Conservation (phyloP, 2,329 filamentous ascomycete genomes). For the Cercospora sojina region DNA sequence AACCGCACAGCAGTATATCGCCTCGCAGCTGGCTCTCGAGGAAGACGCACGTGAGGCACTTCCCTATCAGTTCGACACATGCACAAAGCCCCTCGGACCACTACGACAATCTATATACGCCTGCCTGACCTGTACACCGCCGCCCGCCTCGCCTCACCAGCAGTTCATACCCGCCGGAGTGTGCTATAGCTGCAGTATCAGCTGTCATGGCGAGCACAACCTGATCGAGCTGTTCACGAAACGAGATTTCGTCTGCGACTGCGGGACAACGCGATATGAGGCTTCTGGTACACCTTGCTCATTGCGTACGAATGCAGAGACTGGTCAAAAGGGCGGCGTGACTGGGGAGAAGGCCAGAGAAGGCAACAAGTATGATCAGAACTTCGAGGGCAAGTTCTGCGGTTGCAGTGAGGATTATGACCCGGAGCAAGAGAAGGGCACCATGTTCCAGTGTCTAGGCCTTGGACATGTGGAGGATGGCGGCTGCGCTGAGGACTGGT, state of each 20-base stretch:
- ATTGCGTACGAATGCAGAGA: constrained; percentile 69
- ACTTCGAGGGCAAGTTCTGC: constrained; percentile 91
- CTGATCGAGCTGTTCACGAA: constrained; percentile 96
- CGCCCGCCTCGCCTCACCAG: constrained; percentile 61
- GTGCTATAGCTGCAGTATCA: constrained; percentile 95
- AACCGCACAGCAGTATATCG: constrained; percentile 69
- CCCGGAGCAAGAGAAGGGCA: constrained; percentile 83
- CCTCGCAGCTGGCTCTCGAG: constrained; percentile 84
- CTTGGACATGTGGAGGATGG: constrained; percentile 76
- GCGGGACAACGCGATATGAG: constrained; percentile 79
- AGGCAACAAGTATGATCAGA: constrained; percentile 90
- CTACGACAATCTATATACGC: constrained; percentile 88
- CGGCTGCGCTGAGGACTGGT: constrained; percentile 97
- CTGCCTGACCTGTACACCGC: constrained; percentile 89
- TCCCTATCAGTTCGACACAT: constrained; percentile 92
- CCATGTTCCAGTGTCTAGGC: constrained; percentile 96
- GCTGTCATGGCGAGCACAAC: constrained; percentile 92
- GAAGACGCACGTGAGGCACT: constrained; percentile 92
- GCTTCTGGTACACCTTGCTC: constrained; percentile 66
- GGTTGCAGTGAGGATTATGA: constrained; percentile 87
- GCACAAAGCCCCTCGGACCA: constrained; percentile 84
- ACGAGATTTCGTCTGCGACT: constrained; percentile 94
- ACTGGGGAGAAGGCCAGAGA: constrained; percentile 70
- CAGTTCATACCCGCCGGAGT: constrained; percentile 74
- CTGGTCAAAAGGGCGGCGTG: constrained; percentile 73